Percentiles rank a stretch among this genome's conserved stretches.
Evolutionary conservation across 2,329 filamentous ascomycete genomes (phyloP).

Genomic region (Colletotrichum liriopes): DNA sequence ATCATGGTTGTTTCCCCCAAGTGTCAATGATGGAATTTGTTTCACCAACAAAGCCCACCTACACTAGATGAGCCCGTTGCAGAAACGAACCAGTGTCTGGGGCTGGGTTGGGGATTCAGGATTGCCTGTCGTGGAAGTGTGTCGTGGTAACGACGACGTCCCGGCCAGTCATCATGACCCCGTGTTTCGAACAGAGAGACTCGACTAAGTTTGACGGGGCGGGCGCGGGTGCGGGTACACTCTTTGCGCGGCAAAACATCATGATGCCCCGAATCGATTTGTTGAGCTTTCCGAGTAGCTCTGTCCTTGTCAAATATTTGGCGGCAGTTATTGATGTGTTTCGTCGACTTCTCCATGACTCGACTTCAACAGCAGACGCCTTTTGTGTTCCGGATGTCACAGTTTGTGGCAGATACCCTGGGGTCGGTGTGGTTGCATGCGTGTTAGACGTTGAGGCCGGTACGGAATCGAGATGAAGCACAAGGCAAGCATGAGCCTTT

Average conservation of each 20-base stretch:
- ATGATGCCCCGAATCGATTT: background rate
- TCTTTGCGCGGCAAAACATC: background rate
- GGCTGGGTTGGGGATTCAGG: background rate
- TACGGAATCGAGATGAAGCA: background rate
- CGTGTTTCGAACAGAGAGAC: slow-evolving; percentile 35
- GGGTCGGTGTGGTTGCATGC: slow-evolving; percentile 1
- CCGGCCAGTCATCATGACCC: slow-evolving; percentile 24
- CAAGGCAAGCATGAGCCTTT: slow-evolving; percentile 13
- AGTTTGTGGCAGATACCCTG: slow-evolving; percentile 6
- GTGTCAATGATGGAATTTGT: slow-evolving; percentile 24
- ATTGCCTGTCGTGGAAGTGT: slow-evolving; percentile 17
- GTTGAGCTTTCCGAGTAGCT: slow-evolving; percentile 2
- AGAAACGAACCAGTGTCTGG: slow-evolving; percentile 26
- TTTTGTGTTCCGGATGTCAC: background rate
- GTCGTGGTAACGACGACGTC: slow-evolving; percentile 28
- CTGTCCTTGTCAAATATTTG: slow-evolving; percentile 2
- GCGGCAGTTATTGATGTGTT: slow-evolving; percentile 15
- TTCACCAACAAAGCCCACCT: slow-evolving; percentile 27
- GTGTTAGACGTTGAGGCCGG: background rate
- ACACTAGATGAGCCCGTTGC: background rate
- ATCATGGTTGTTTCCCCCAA: slow-evolving; percentile 32
- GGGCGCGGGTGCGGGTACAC: background rate
- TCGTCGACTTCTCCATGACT: slow-evolving; percentile 19
- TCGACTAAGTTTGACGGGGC: slow-evolving; percentile 23
- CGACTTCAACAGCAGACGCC: background rate